Evolutionary conservation across 768 basidiomycete species (phyloP), one percentile per base, ranked within the genome.

Genomic region (Royoungia palumana): DNA sequence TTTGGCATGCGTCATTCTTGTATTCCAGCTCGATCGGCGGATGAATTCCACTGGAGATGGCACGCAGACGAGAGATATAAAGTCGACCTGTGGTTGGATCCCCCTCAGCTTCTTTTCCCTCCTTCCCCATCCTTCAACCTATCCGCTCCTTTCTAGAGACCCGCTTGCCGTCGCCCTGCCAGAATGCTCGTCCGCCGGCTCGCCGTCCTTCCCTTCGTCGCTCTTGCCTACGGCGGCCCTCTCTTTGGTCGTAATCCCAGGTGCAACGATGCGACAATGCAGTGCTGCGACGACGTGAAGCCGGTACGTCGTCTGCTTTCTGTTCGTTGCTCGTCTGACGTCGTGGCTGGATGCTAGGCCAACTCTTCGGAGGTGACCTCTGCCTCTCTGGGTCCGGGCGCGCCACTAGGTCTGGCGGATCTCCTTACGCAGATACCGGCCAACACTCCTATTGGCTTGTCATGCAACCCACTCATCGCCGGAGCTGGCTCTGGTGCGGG

Each of bases 211-310:
- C 46, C 51, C 16, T 52, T 67, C 35, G 52, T 56, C 53, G 50
- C 52, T 6, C 39, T 58, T 2, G 61, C 42, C 24, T 41, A 40
- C 12, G 12, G 56, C 50, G 55, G 61, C 1, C 63, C 63, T 6
- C 62, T 65, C 41, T 3, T 41, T 5, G 47, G 47, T 2, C 61
- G 63, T 44, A 65, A 66, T 35, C 61, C 61, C 28, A 50, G 53
- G 35, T 66, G 64, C 37, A 49, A 53, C 51, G 46, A 51, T 13
- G 66, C 56, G 10, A 16, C 41, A 25, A 25, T 47, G 21, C 42
- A 57, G 32, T 66, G 64, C 32, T 66, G 64, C 35, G 49, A 62
- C 40, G 54, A 44, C 13, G 38, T 49, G 28, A 41, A 55, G 41
- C 34, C 47, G 45, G 63, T 67, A 42, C 34, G 59, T 53, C 27